A percentile compares a stretch with the other conserved stretches of the same genome.
Conservation (phyloP, 1,139 yeast species). For the Scheffersomyces segobiensis region DNA sequence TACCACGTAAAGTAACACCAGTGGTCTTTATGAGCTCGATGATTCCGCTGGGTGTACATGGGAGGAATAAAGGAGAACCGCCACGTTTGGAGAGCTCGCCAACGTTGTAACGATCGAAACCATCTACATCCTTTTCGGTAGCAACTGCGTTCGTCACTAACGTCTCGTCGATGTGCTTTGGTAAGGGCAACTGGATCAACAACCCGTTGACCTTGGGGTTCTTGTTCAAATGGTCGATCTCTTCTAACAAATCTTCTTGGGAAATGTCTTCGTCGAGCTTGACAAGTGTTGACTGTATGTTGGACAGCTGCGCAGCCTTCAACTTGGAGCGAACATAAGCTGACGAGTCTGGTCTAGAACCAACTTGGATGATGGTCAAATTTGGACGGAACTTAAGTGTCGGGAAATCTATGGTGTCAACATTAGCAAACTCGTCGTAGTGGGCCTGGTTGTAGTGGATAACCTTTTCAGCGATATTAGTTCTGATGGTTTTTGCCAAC, state of each 20-base stretch:
- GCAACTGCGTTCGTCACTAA: slow-evolving; percentile 65
- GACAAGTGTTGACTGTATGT: slow-evolving; percentile 58
- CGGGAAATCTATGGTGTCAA: slow-evolving; percentile 21
- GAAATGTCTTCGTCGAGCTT: slow-evolving; percentile 57
- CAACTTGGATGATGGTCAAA: slow-evolving; percentile 73
- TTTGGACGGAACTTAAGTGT: slow-evolving; percentile 55
- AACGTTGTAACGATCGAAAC: slow-evolving; percentile 71
- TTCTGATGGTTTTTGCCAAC: slow-evolving; percentile 41
- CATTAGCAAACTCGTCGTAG: slow-evolving; percentile 17
- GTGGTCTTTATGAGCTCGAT: slow-evolving; percentile 67
- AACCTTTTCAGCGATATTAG: slow-evolving; percentile 43
- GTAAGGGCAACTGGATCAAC: slow-evolving; percentile 73
- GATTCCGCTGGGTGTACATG: slow-evolving; percentile 81
- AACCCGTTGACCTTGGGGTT: slow-evolving; percentile 70
- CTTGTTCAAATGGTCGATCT: slow-evolving; percentile 56
- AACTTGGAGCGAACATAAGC: slow-evolving; percentile 75
- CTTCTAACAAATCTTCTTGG: slow-evolving; percentile 56
- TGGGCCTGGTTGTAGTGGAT: slow-evolving; percentile 35
- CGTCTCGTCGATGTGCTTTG: slow-evolving; percentile 68
- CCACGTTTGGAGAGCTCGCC: slow-evolving; percentile 76
- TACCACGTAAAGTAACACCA: slow-evolving; percentile 59
- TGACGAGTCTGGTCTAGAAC: slow-evolving; percentile 73
- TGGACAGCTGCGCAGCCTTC: slow-evolving; percentile 70
- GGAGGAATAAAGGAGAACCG: slow-evolving; percentile 69
- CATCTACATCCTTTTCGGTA: slow-evolving; percentile 76